Conservation (phyloP, 352 stramenopile genomes). For the Thalassiosira hispida region DNA sequence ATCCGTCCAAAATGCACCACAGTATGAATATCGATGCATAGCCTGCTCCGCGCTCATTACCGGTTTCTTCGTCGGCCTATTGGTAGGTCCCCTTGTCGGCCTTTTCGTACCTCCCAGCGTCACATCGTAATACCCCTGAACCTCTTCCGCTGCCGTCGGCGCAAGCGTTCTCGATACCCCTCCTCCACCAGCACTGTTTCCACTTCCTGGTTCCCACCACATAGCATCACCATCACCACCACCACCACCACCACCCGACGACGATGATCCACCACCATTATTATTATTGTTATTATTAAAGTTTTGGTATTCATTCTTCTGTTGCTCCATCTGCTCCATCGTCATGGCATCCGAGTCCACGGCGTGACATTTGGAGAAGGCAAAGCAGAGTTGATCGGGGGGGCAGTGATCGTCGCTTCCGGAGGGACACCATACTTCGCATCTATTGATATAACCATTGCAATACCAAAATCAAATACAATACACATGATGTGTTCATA, state of each 20-base stretch:
- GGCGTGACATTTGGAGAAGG: conserved; percentile 57
- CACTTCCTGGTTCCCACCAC: conserved; percentile 22
- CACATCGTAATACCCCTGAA: conserved; percentile 44
- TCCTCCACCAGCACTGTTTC: neutral
- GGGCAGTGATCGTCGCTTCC: conserved; percentile 64
- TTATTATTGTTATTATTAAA: conserved; percentile 1
- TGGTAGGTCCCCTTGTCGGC: conserved; percentile 32
- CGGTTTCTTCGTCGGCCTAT: conserved; percentile 50
- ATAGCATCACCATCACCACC: neutral
- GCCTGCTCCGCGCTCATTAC: conserved; percentile 53
- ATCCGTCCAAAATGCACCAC: conserved; percentile 56
- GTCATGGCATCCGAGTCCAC: conserved; percentile 55
- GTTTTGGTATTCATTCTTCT: conserved; percentile 16
- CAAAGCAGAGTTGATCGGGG: conserved; percentile 57
- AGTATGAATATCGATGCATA: conserved; percentile 64
- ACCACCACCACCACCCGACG: neutral
- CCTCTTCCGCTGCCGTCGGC: conserved; percentile 20
- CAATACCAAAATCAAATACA: neutral
- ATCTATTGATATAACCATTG: conserved; percentile 11
- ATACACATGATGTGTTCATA: neutral
- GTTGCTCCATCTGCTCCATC: conserved; percentile 51
- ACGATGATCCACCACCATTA: neutral
- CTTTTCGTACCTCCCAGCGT: conserved; percentile 32
- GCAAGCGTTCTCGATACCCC: neutral
- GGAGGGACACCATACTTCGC: conserved; percentile 64